phyloP scores from a whole-genome alignment of 352 stramenopile genomes.

The Phytophthora hibernalis region DNA sequence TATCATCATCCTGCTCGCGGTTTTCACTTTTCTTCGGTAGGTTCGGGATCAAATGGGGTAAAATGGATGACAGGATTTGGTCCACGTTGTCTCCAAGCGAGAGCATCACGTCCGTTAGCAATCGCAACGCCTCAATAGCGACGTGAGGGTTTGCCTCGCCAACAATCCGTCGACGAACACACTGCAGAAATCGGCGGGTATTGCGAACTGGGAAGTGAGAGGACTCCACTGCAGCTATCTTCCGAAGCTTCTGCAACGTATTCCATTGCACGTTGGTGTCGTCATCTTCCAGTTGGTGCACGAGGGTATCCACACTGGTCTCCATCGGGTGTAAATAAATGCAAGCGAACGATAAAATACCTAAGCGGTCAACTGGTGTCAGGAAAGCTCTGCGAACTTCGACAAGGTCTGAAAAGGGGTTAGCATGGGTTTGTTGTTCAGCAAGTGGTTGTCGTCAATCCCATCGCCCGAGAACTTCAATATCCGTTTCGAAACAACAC shows the following conservation, averaged over 20 bases:
- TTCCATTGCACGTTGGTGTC: constrained; percentile 56
- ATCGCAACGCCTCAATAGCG: constrained; percentile 56
- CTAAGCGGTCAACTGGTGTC: constrained; percentile 8
- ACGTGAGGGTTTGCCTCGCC: constrained; percentile 47
- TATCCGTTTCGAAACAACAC: constrained; percentile 39
- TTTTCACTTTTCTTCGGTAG: constrained; percentile 38
- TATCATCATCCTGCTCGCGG: constrained; percentile 19
- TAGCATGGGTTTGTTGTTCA: constrained; percentile 25
- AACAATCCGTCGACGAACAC: constrained; percentile 61
- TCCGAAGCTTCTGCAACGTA: constrained; percentile 71
- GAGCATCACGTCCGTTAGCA: constrained; percentile 75
- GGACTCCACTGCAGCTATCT: constrained; percentile 67
- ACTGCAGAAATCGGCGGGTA: constrained; percentile 74
- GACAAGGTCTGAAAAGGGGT: constrained; percentile 12
- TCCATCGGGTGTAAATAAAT: constrained; percentile 41
- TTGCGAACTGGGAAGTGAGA: constrained; percentile 79
- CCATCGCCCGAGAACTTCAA: constrained; percentile 10
- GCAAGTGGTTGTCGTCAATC: constrained; percentile 19
- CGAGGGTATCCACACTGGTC: constrained; percentile 70
- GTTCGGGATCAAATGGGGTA: constrained; percentile 68
- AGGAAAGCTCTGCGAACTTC: constrained; percentile 24
- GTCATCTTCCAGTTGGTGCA: constrained; percentile 85
- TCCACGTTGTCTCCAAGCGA: constrained; percentile 69
- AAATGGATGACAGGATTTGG: constrained; percentile 71
- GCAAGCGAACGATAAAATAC: constrained; percentile 11